phyloP scores from a whole-genome alignment of 345 rosid species.

The Linum tenue region DNA sequence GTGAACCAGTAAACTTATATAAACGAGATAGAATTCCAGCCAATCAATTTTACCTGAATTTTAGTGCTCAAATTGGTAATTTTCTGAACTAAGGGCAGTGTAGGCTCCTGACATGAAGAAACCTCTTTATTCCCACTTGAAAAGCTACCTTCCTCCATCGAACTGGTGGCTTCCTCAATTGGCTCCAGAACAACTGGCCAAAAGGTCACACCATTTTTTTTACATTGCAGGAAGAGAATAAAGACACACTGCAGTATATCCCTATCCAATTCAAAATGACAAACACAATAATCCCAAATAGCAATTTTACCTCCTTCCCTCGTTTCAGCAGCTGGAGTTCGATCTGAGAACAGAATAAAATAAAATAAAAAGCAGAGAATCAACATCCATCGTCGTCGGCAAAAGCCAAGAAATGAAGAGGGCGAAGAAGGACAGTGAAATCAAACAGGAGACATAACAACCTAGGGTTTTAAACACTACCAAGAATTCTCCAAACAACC shows the following conservation, averaged over 20 bases:
- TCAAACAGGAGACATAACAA: not conserved
- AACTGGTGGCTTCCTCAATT: constrained; percentile 28
- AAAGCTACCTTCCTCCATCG: constrained; percentile 29
- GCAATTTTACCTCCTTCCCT: constrained; percentile 12
- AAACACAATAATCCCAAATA: not conserved
- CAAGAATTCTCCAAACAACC: no score
- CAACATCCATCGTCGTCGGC: not conserved
- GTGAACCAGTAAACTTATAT: constrained; percentile 8
- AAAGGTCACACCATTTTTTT: not conserved
- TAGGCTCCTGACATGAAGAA: constrained; percentile 43
- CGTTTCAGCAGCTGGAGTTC: constrained; percentile 9
- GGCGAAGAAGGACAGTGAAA: not conserved
- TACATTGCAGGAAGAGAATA: not conserved
- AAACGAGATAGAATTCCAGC: no score
- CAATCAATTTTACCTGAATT: constrained; percentile 41
- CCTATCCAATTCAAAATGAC: no score
- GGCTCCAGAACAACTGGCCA: constrained; percentile 5
- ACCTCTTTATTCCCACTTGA: constrained; percentile 30
- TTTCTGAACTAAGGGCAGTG: constrained; percentile 68
- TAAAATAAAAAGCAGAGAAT: not conserved
- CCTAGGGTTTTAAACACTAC: no score
- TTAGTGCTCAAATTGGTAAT: constrained; percentile 46
- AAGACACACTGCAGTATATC: not conserved
- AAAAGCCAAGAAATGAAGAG: not conserved
- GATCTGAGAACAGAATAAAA: constrained; percentile 15